These are phyloP conservation scores for Fusarium floridanum DNA, from an alignment of 2,329 filamentous ascomycete species.

Conservation along the genomic window DNA sequence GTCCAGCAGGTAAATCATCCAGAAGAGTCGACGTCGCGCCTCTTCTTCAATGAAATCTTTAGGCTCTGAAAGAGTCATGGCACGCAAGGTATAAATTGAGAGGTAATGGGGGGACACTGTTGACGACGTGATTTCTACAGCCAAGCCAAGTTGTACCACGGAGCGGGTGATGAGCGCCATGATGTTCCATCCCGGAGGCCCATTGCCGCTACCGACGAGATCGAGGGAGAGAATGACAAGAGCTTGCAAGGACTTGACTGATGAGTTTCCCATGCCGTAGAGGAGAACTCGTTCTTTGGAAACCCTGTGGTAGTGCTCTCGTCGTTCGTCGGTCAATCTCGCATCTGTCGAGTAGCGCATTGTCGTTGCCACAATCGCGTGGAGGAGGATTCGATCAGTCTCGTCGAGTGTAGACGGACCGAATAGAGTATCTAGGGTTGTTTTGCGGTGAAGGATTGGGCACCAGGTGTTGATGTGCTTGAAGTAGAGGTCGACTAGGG, in stretches of 20 bases:
- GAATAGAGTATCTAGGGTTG: constrained; percentile 85
- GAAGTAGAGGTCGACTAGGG: constrained; percentile 81
- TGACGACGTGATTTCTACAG: constrained; percentile 84
- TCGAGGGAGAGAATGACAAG: constrained; percentile 89
- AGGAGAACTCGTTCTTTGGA: constrained; percentile 90
- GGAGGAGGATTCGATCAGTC: constrained; percentile 83
- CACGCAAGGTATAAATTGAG: constrained; percentile 89
- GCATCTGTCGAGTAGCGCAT: constrained; percentile 85
- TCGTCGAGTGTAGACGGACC: constrained; percentile 82
- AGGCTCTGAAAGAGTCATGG: constrained; percentile 86
- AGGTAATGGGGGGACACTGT: constrained; percentile 82
- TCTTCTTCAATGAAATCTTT: constrained; percentile 92
- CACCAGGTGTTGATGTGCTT: constrained; percentile 88
- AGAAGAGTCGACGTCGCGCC: constrained; percentile 85
- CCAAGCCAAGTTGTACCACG: constrained; percentile 87
- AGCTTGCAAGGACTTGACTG: constrained; percentile 88
- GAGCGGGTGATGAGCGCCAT: constrained; percentile 89
- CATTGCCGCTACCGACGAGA: constrained; percentile 87
- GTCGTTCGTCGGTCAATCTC: constrained; percentile 78
- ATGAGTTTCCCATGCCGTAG: constrained; percentile 90
- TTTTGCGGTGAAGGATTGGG: constrained; percentile 87
- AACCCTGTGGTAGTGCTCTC: constrained; percentile 80
- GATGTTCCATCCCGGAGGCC: constrained; percentile 92
- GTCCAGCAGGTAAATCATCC: constrained; percentile 94
- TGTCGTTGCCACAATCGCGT: constrained; percentile 90